Base-by-base conservation (phyloP, 495 filamentous ascomycete species). In the Xylona heveae region DNA sequence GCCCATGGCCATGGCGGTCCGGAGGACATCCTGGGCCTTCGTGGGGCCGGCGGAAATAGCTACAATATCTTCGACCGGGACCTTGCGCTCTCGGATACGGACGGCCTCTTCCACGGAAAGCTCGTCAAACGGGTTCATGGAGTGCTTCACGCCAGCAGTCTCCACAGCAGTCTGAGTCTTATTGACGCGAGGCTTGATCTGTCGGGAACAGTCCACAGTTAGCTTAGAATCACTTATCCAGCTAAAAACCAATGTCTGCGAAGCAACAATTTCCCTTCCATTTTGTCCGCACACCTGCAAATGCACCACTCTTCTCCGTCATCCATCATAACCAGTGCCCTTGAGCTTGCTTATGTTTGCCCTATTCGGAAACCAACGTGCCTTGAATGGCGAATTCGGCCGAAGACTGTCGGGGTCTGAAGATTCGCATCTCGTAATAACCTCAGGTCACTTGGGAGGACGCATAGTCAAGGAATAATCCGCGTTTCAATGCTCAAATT, bases 101-200 rank as follows among this genome's bases (percentile, higher is more conserved):
- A 93, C 73, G 40, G 82, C 78, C 58, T 93, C 88, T 57, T 97
- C 88, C 56, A 97, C 68, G 34, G 80, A 83, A 51, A 97, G 79
- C 56, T 95, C 88, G 59, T 97, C 88, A 62, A 97, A 97, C 30
- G 88, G 88, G 67, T 97, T 97, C 65, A 95, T 80, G 53, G 69
- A 77, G 66, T 94, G 88, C 57, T 95, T 97, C 43, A 95, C 82
- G 42, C 76, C 77, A 28, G 66, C 56, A 28, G 79, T 93, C 58
- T 91, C 82, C 56, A 97, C 72, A 49, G 71, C 90, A 24, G 88
- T 95, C 53, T 80, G 74, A 48, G 88, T 56, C 53, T 88, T 84
- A 71, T 94, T 94, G 64, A 95, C 81, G 42, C 88, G 79, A 35
- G 88, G 88, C 64, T 93, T 94, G 67, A 93, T 68, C 88, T 97